Evolutionary conservation across 306 rosid species (phyloP).

Genomic region (Ormosia semicastrata): DNA sequence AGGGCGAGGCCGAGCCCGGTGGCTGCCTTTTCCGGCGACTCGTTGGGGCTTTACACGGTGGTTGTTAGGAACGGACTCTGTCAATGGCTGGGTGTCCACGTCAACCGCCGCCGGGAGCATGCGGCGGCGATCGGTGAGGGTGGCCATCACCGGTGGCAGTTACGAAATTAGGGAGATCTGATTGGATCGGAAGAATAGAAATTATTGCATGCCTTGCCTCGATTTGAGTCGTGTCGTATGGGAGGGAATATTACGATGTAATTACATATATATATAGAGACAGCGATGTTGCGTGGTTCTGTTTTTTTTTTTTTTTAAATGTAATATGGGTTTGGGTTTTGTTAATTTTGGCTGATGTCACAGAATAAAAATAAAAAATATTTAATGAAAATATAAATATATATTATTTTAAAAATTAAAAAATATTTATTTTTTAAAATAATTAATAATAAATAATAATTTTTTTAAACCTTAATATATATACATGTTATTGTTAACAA

Average conservation of each 20-base stretch:
- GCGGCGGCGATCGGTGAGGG: conserved; percentile 28
- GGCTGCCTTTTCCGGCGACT: neutral
- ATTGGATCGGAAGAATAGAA: neutral
- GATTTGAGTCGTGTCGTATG: neutral
- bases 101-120: neutral
- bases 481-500: too few species aligned
- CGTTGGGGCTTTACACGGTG: neutral
- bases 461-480: too few species aligned
- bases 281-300: too few species aligned
- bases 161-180: neutral
- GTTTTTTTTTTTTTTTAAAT: too few species aligned
- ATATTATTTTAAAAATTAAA: too few species aligned
- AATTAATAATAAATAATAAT: too few species aligned
- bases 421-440: too few species aligned
- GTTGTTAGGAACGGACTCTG: neutral
- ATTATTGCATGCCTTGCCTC: neutral
- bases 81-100: neutral
- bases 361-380: too few species aligned
- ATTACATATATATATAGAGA: too few species aligned
- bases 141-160: neutral
- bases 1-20: neutral
- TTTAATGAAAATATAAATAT: too few species aligned
- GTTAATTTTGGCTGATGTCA: too few species aligned
- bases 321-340: too few species aligned
- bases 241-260: conserved; percentile 13